These are phyloP conservation scores for Backusella circina DNA, from an alignment of 192 early-diverging fungal genomes.

Conservation along the genomic window DNA sequence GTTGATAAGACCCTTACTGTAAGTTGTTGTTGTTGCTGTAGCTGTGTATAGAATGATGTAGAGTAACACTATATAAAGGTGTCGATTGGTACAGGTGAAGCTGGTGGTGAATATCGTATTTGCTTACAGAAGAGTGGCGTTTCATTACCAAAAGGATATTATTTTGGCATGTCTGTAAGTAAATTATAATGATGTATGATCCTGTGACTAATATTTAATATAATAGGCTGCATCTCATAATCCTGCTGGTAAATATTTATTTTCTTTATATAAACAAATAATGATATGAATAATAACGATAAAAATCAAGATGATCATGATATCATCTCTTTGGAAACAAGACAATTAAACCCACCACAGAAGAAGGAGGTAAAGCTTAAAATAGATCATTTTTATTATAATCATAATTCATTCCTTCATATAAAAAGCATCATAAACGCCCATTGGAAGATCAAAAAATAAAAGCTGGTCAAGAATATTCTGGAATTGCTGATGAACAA, in stretches of 20 bases:
- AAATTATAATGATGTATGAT: background rate
- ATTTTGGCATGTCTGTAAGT: conserved; percentile 68
- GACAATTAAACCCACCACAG: conserved; percentile 61
- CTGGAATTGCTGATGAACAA: conserved; percentile 27
- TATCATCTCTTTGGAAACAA: conserved; percentile 61
- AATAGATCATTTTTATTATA: too few relatives aligned
- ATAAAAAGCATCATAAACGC: background rate
- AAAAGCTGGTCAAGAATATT: conserved; percentile 25
- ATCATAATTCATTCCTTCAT: background rate
- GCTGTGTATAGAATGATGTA: background rate
- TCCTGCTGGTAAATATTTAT: conserved; percentile 16
- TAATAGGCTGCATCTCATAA: conserved; percentile 32
- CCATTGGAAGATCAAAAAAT: conserved; percentile 30
- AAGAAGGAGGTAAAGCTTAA: conserved; percentile 36
- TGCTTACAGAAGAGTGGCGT: conserved; percentile 56
- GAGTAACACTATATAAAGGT: conserved; percentile 18
- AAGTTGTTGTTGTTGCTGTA: too few relatives aligned
- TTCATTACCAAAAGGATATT: conserved; percentile 63
- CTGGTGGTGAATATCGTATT: conserved; percentile 45
- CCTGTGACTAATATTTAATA: background rate
- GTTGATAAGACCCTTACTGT: conserved; percentile 49
- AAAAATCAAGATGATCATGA: conserved; percentile 75
- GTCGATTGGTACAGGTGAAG: conserved; percentile 47
- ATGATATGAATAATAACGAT: background rate
- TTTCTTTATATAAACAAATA: background rate